phyloP scores from a whole-genome alignment of 805 yeast species.

The Nakazawaea holstii region DNA sequence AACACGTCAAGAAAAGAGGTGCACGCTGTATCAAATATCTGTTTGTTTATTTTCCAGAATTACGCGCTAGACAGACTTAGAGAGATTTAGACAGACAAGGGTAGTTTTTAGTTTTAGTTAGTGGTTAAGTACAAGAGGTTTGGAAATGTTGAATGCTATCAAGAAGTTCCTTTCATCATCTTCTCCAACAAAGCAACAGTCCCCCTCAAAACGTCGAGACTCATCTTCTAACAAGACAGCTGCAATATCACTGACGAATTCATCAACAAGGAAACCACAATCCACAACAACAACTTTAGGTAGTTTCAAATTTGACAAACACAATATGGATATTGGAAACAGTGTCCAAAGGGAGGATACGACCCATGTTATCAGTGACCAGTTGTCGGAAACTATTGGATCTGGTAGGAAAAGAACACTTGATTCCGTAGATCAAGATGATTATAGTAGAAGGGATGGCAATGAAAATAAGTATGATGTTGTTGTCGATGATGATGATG shows the following conservation, averaged over 20 bases:
- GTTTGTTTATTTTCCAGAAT: too few species aligned
- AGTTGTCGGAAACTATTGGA: neutral
- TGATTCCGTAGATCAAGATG: neutral
- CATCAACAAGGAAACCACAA: too few species aligned
- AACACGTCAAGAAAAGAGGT: too few species aligned
- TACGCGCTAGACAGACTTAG: neutral
- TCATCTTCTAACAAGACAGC: too few species aligned
- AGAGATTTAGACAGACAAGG: neutral
- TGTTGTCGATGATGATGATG: neutral
- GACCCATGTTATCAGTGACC: neutral
- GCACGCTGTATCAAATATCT: too few species aligned
- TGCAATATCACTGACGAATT: too few species aligned
- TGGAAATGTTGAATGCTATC: neutral
- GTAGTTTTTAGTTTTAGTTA: too few species aligned
- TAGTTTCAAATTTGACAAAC: neutral
- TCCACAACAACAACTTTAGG: neutral
- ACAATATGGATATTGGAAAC: neutral
- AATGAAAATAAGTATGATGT: too few species aligned
- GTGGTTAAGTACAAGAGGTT: too few species aligned
- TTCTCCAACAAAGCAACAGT: neutral
- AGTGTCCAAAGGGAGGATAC: neutral
- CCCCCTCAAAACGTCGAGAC: too few species aligned
- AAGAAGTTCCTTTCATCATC: constrained; percentile 1
- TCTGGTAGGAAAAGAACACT: constrained; percentile 1
- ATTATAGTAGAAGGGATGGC: too few species aligned